Base-by-base conservation (phyloP, 129 eudicot genomes). In the Artemisia annua region DNA sequence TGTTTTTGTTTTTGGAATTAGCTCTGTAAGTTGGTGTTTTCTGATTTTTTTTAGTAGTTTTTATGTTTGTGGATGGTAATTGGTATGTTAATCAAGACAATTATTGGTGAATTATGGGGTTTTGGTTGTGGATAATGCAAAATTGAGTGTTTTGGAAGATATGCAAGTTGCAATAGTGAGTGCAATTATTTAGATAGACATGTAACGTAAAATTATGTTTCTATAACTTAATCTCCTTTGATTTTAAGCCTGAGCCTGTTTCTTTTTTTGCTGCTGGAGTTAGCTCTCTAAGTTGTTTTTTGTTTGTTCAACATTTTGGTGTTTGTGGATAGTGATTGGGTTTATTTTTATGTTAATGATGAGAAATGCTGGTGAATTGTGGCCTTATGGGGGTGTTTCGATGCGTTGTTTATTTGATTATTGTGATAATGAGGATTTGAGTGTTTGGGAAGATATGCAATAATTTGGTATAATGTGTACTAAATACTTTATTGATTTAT, bases 261-360 rank as follows among this genome's bases (percentile, higher is more conserved):
- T 96, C 98, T 0, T 90, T 90, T 66, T 94, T 94, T 48, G 99
- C 99, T 66, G 99, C 99, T n/a, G 99, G 99, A n/a, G 81, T 94
- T 70, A 94, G 99, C 85, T 90, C 99, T 63, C 93, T 93, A 77
- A 72, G 59, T 39, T 39, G 44, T 5, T 39, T 35, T 11, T 4
- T 3, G 12, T 24, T 66, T 56, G 18, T n/a, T 35, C 9, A 7
- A 39, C 0, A 7, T 39, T 39, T 7, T 39, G 46, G 11, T 39
- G 46, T 39, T 39, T 39, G 10, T 7, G 46, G 46, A 39, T 39
- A 7, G 2, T 7, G 2, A 39, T 39, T 7, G 11, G 46, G 46
- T 8, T 7, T 39, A 39, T 1, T 39, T 39, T 7, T 39, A 39
- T 50, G 18, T 49, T 9, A n/a, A 7, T 26, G 50, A 19, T 56